Percentiles rank a stretch among this genome's conserved stretches.
These are phyloP conservation scores for Coniferiporia sulphurascens DNA, from an alignment of 1,284 basidiomycete genomes.

Conservation along the genomic window DNA sequence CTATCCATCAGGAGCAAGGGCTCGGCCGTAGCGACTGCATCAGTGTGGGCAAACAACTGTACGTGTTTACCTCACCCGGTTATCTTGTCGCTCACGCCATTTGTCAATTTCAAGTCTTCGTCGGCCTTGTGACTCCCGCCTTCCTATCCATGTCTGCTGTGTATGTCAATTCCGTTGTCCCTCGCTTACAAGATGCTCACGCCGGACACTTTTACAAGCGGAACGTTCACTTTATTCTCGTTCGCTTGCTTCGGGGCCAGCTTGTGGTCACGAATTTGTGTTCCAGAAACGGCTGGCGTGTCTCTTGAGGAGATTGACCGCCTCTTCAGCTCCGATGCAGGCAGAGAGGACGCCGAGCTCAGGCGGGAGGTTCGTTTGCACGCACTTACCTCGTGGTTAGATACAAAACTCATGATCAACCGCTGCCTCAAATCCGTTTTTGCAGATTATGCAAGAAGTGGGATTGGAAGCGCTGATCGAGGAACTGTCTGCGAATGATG, in stretches of 20 bases:
- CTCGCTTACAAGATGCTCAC: slow-evolving; percentile 2
- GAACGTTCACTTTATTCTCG: slow-evolving; percentile 66
- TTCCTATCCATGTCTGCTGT: slow-evolving; percentile 59
- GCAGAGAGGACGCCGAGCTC: slow-evolving; percentile 45
- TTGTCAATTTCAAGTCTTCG: slow-evolving; percentile 49
- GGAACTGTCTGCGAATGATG: slow-evolving; percentile 4
- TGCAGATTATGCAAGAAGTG: slow-evolving; percentile 10
- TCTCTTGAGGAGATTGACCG: slow-evolving; percentile 74
- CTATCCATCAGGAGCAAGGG: slow-evolving; percentile 83
- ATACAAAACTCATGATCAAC: not conserved
- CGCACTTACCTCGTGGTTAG: not conserved
- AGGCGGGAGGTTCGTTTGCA: slow-evolving; percentile 41
- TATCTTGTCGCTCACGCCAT: slow-evolving; percentile 21
- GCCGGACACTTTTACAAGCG: slow-evolving; percentile 31
- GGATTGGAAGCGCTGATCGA: slow-evolving; percentile 10
- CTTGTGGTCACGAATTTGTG: slow-evolving; percentile 60
- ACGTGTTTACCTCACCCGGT: slow-evolving; percentile 23
- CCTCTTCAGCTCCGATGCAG: slow-evolving; percentile 56
- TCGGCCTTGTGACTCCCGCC: slow-evolving; percentile 75
- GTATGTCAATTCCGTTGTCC: slow-evolving; percentile 33
- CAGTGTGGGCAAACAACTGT: slow-evolving; percentile 83
- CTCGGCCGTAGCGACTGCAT: slow-evolving; percentile 78
- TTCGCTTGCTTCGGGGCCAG: slow-evolving; percentile 59
- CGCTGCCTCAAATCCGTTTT: not conserved
- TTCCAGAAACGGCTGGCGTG: slow-evolving; percentile 74